Evolutionary conservation across 2,329 filamentous ascomycete genomes (phyloP), one percentile per base, ranked within the genome.

Genomic region (Polytolypa hystricis): DNA sequence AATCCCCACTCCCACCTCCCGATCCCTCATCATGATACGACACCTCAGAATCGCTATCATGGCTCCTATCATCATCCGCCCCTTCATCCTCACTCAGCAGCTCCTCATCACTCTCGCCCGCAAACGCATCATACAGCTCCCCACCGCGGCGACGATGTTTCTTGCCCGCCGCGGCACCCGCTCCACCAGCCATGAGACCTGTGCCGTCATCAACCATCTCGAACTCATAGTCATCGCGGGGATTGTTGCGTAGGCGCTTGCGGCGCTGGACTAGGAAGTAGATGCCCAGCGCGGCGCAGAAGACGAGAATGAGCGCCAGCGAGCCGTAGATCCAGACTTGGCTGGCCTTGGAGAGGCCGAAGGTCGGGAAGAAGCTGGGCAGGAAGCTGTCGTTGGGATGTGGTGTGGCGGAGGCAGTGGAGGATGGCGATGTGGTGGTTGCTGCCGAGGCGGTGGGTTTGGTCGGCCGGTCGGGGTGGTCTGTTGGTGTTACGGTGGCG

Each of bases 51-150:
- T 64, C 65, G 4, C 25, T 30, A 21, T 66, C 66, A 30, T 52
- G 56, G 4, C 64, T 64, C 26, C 65, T 61, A 20, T 68, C 67
- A 39, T 69, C 64, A 12, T 57, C 61, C 8, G 63, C 26, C 10
- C 37, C 43, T 4, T 54, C 62, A 37, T 60, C 57, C 19, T 58
- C 55, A 55, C 59, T 12, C 42, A 74, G 64, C 27, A 75, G 51
- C 41, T 81, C 78, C 38, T 84, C 81, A 39, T 91, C 87, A 40
- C 89, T 89, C 35, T 86, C 89, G 11, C 84, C 87, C 0, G 91
- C 91, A 69, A 98, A 98, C 4, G 91, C 91, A 66, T 98, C 91
- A 57, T 98, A 98, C 30, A 98, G 65, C 64, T 96, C 89, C 18
- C 89, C 86, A 2, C 85, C 91, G 14, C 64, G 60, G 33, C 84